Evolutionary conservation across 2,329 filamentous ascomycete species (phyloP).

Genomic region (Colletotrichum cordylinicola): DNA sequence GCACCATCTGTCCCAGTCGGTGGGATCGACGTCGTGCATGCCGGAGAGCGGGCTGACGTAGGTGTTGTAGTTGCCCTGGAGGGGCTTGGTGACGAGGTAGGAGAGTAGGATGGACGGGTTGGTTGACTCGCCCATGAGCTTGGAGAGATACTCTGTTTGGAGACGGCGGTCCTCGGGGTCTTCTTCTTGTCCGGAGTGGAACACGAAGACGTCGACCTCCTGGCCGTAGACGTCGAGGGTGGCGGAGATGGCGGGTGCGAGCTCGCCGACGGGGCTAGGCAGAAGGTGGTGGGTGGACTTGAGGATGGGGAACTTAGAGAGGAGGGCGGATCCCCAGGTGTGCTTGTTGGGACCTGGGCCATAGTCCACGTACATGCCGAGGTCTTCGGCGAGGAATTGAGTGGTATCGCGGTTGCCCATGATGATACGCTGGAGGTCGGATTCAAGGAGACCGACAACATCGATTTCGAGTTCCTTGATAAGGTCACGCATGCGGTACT

Average conservation of each 20-base stretch:
- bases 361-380: slow-evolving; percentile 99
- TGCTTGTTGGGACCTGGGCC: slow-evolving; percentile 98
- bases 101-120: slow-evolving; percentile 86
- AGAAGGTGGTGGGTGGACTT: slow-evolving; percentile 97
- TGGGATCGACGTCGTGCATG: slow-evolving; percentile 94
- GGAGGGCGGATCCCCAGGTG: slow-evolving; percentile 91
- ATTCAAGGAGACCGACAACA: slow-evolving; percentile 92
- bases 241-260: slow-evolving; percentile 96
- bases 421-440: slow-evolving; percentile 95
- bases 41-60: slow-evolving; percentile 87
- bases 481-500: slow-evolving; percentile 89
- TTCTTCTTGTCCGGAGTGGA: slow-evolving; percentile 98
- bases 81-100: slow-evolving; percentile 90
- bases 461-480: slow-evolving; percentile 97
- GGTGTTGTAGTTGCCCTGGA: slow-evolving; percentile 94
- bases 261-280: slow-evolving; percentile 90
- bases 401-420: slow-evolving; percentile 99
- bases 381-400: slow-evolving; percentile 91
- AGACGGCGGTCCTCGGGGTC: slow-evolving; percentile 89
- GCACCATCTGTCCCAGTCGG: slow-evolving; percentile 97
- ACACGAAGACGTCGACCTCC: slow-evolving; percentile 92
- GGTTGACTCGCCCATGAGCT: slow-evolving; percentile 83
- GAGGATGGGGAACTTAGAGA: slow-evolving; percentile 97
- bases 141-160: slow-evolving; percentile 84
- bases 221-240: slow-evolving; percentile 93